Base-by-base conservation (phyloP, 2,329 filamentous ascomycete genomes). In the Hypoxylon sp. region DNA sequence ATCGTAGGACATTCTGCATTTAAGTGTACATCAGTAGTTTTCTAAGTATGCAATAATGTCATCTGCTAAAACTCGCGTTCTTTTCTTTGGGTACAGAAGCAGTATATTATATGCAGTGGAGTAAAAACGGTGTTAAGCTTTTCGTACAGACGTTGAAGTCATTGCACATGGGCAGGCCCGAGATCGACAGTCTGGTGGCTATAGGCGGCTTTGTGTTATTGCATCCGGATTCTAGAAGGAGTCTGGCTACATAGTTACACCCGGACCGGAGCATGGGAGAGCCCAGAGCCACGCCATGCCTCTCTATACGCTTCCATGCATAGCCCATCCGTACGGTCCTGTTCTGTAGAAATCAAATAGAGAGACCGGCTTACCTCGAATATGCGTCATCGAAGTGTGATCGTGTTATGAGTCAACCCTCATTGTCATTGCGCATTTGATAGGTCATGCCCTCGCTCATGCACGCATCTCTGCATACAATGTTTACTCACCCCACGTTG, bases 351-450 rank as follows among this genome's bases (percentile, higher is more conserved):
- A 3, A 42, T 26, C 61, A 45, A 53, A 49, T 42, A 52, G 51
- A 48, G 24, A 36, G 38, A 20, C 45, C 22, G 32, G 24, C 32
- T 48, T 58, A 42, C 48, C 18, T 52, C 32, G 44, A 51, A 56
- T 50, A n/a, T 69, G 66, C 66, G 66, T 67, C 63, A 67, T 69
- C 38, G 45, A 54, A 24, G 46, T 33, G 24, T 58, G 56, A 59
- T 52, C 45, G 56, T 16, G 42, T 40, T 48, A 26, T 67, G 66
- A 68, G 62, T 64, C 66, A 69, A 54, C 36, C 30, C 24, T 49
- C 28, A 49, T 57, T 48, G 32, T 42, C 48, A 33, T 45, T 51
- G 58, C 38, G 54, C 61, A 61, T 46, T 49, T 64, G 57, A 56
- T 54, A 53, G 61, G 61, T 30, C 45, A 54, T 52, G 52, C 42